A percentile compares a stretch with the other conserved stretches of the same genome.
Conservation (phyloP, 805 yeast species). For the Starmerella kuoi region DNA sequence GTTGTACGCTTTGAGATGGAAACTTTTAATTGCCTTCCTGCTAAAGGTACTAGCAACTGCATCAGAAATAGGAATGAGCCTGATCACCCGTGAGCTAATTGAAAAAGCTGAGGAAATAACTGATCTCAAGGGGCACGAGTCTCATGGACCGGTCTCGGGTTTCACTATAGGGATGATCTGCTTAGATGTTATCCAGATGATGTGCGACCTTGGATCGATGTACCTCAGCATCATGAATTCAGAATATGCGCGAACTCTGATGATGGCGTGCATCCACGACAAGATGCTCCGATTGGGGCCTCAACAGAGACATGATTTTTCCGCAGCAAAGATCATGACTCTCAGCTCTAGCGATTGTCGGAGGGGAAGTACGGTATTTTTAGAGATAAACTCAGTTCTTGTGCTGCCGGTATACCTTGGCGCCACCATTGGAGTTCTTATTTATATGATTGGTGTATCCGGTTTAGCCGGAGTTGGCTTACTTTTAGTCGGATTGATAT, state of each 20-base stretch:
- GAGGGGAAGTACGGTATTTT: slow-evolving; percentile 45
- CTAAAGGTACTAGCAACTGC: slow-evolving; percentile 7
- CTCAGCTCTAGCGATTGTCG: slow-evolving; percentile 69
- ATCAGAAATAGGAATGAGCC: slow-evolving; percentile 15
- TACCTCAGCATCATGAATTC: slow-evolving; percentile 51
- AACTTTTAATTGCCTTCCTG: slow-evolving; percentile 3
- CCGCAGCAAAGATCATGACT: slow-evolving; percentile 61
- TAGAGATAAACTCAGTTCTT: slow-evolving; percentile 10
- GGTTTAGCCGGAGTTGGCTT: slow-evolving; percentile 60
- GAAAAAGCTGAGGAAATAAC: slow-evolving; percentile 12
- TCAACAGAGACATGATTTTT: slow-evolving; percentile 44
- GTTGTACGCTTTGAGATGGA: slow-evolving; percentile 17
- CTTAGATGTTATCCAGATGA: slow-evolving; percentile 39
- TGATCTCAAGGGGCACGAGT: slow-evolving; percentile 2
- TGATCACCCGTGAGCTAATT: slow-evolving; percentile 15
- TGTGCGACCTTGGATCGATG: slow-evolving; percentile 47
- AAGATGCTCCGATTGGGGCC: slow-evolving; percentile 54
- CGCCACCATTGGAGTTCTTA: slow-evolving; percentile 48
- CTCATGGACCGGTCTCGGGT: slow-evolving; percentile 53
- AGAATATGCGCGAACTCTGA: slow-evolving; percentile 53
- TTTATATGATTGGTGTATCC: slow-evolving; percentile 57
- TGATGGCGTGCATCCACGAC: slow-evolving; percentile 55
- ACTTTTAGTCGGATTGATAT: slow-evolving; percentile 26
- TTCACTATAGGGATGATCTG: slow-evolving; percentile 55
- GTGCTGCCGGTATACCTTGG: slow-evolving; percentile 14